Conservation (phyloP, 352 stramenopile genomes). For the Sclerospora graminicola region DNA sequence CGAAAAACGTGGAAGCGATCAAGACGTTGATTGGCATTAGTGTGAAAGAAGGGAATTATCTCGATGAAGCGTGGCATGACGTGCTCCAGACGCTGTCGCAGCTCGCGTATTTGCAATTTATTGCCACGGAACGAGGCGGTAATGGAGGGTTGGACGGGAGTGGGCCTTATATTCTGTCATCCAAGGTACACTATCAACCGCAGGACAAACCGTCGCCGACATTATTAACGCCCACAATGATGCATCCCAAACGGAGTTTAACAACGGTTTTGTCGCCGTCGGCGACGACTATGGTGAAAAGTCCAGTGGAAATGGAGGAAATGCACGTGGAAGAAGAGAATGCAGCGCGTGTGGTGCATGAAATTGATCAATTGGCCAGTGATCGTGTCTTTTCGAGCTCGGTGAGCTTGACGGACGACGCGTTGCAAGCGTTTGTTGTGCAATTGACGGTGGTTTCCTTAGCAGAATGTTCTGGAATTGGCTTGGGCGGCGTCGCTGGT, state of each 20-base stretch:
- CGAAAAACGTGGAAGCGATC: conserved; percentile 97
- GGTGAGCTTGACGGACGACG: conserved; percentile 57
- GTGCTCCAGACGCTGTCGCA: conserved; percentile 97
- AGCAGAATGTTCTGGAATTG: conserved; percentile 72
- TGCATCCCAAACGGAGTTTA: too few relatives aligned
- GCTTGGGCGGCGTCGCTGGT: conserved; percentile 28
- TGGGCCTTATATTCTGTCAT: too few relatives aligned
- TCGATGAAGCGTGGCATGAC: conserved; percentile 94
- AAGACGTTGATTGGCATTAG: conserved; percentile 95
- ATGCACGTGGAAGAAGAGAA: conserved; percentile 78
- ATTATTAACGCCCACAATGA: too few relatives aligned
- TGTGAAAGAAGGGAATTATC: conserved; percentile 94
- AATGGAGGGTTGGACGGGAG: too few relatives aligned
- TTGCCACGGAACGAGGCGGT: too few relatives aligned
- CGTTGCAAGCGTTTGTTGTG: conserved; percentile 86
- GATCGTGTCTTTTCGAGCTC: conserved; percentile 89
- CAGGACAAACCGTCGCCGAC: too few relatives aligned
- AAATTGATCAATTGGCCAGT: conserved; percentile 79
- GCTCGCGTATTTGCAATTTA: conserved; percentile 93
- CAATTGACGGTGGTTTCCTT: conserved; percentile 87
- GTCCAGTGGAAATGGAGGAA: conserved; percentile 33
- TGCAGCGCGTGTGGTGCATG: conserved; percentile 61
- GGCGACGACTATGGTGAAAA: conserved; percentile 28
- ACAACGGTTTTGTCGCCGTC: conserved; percentile 29
- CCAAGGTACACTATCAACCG: too few relatives aligned